Evolutionary conservation across 352 stramenopile genomes (phyloP).

Genomic region (Thalassiosira livingstoniorum): DNA sequence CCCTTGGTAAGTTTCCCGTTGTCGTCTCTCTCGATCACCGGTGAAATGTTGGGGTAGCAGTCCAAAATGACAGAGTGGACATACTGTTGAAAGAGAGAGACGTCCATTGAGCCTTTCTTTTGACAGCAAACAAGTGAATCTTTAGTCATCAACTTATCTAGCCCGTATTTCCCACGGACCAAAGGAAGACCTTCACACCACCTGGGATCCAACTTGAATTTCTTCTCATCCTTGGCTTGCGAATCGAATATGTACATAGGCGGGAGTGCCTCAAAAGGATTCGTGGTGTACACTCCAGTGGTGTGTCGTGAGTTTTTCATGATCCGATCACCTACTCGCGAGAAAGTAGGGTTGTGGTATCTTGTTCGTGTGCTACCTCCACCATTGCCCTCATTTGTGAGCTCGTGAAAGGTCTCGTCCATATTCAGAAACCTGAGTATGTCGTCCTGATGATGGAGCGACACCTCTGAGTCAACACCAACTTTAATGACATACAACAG

Average conservation of each 20-base stretch:
- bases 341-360: constrained; percentile 11
- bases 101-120: constrained; percentile 22
- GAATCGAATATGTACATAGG: constrained; percentile 24
- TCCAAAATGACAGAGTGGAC: neutral
- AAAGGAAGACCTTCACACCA: constrained; percentile 10
- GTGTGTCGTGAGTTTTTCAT: constrained; percentile 1
- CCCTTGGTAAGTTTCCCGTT: constrained; percentile 7
- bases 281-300: constrained; percentile 20
- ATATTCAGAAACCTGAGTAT: constrained; percentile 10
- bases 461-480: constrained; percentile 18
- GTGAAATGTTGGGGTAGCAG: neutral
- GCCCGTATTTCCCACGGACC: neutral
- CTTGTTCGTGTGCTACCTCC: neutral
- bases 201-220: constrained; percentile 21
- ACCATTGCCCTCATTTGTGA: neutral
- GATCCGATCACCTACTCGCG: constrained; percentile 5
- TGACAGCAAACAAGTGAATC: neutral
- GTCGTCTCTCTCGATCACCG: neutral
- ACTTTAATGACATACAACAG: neutral
- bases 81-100: neutral
- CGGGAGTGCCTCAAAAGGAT: constrained; percentile 8
- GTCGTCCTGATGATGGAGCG: constrained; percentile 19
- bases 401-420: constrained; percentile 19
- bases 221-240: neutral
- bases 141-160: neutral